Base-by-base conservation (phyloP, 176 grass and related monocot species). In the Triticum dicoccoides region DNA sequence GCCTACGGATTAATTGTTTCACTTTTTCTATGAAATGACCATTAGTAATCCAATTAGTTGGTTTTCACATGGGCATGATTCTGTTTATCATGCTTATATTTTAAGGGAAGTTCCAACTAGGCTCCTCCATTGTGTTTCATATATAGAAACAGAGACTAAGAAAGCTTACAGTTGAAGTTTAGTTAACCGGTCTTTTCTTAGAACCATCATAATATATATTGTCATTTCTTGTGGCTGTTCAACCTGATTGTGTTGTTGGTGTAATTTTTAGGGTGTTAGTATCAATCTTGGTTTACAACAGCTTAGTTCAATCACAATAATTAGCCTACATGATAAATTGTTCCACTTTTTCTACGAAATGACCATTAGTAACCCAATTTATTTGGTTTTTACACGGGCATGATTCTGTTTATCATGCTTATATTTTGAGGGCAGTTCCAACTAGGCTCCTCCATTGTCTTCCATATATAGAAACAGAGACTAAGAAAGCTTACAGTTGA, bases 211-310 rank as follows among this genome's bases (percentile, higher is more conserved):
- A 32, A 32, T 32, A 32, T 32, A 32, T 32, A 3, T 32, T 32
- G 32, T 32, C 32, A 3, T 32, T 32, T 32, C 32, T 32, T 32
- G 32, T 3, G 32, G 32, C 32, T 32, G 32, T 32, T 32, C 32
- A 32, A 3, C 32, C 32, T 72, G 59, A 54, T 85, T 62, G 54
- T 83, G 14, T 33, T 41, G 51, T 82, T 51, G 63, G 27, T 77
- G 58, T 64, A 68, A 69, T 73, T 83, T 91, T 77, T 86, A 98
- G 95, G 95, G 95, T 66, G 38, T 74, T 12, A 63, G 12, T 82
- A 30, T 52, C 10, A 11, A 15, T 65, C 15, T 20, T 82, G 73
- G 73, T 21, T 30, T 65, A 52, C 4, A 73, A 38, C 0, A 51
- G 14, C n/a, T 25, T 13, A 54, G 6, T 27, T 75, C 24, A 51